Percentiles rank a stretch among this genome's conserved stretches.
These are phyloP conservation scores for Sphaceloma murrayae DNA, from an alignment of 2,329 filamentous ascomycete genomes.

Conservation along the genomic window DNA sequence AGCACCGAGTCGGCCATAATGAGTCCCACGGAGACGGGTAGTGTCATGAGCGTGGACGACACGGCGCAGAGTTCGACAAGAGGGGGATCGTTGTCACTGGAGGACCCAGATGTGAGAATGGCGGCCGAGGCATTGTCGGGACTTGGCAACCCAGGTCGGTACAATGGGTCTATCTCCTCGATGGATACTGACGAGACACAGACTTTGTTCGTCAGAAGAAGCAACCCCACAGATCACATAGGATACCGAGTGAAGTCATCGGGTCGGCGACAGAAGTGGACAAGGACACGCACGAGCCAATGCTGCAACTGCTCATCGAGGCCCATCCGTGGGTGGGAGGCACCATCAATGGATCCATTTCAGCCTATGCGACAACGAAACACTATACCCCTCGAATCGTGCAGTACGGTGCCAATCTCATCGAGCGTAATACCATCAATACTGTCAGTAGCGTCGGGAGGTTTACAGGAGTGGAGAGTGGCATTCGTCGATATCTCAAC, in stretches of 20 bases:
- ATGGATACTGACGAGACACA: constrained; percentile 21
- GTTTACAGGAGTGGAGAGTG: constrained; percentile 77
- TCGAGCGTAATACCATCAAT: constrained; percentile 80
- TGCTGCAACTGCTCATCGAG: constrained; percentile 77
- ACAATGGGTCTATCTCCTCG: too few relatives aligned
- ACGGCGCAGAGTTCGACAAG: constrained; percentile 32
- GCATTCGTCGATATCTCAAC: constrained; percentile 69
- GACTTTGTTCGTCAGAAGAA: constrained; percentile 36
- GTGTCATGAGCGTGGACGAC: constrained; percentile 35
- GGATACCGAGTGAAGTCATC: constrained; percentile 22
- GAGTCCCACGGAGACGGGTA: constrained; percentile 38
- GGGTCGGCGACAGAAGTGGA: constrained; percentile 27
- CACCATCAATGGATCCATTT: constrained; percentile 65
- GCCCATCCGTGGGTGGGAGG: constrained; percentile 78
- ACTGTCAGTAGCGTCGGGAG: constrained; percentile 76
- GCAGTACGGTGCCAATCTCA: constrained; percentile 78
- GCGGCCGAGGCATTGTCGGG: constrained; percentile 43
- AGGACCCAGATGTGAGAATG: constrained; percentile 40
- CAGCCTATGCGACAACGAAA: constrained; percentile 78
- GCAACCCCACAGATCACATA: constrained; percentile 27
- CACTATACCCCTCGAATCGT: constrained; percentile 81
- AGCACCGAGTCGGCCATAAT: constrained; percentile 30
- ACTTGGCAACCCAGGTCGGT: constrained; percentile 41
- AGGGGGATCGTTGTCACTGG: constrained; percentile 33
- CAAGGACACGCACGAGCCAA: constrained; percentile 50